phyloP scores from a whole-genome alignment of 2,329 filamentous ascomycete species.

The Aspergillus sp. region DNA sequence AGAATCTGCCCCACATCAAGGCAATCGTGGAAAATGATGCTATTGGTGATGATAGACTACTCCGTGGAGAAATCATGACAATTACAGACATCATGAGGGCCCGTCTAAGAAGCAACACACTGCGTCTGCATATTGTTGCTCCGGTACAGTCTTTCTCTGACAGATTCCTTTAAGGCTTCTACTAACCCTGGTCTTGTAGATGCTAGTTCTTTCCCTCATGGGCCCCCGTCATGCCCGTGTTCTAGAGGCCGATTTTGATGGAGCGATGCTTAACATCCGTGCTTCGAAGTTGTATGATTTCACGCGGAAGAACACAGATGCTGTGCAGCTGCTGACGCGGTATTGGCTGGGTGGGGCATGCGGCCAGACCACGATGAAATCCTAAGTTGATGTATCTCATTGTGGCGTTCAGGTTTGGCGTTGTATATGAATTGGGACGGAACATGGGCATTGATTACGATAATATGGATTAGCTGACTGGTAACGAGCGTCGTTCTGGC shows the following conservation, averaged over 20 bases:
- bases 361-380: conserved; percentile 5
- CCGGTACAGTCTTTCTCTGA: not conserved
- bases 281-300: conserved; percentile 12
- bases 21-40: conserved; percentile 8
- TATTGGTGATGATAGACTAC: not conserved
- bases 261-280: conserved; percentile 7
- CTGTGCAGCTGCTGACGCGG: conserved; percentile 5
- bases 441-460: not conserved
- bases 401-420: not conserved
- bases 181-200: not conserved
- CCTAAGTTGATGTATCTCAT: not conserved
- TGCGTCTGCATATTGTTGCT: conserved; percentile 12
- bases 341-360: conserved; percentile 14
- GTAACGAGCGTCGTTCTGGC: not conserved
- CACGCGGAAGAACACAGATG: not conserved
- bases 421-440: not conserved
- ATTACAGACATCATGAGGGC: conserved; percentile 11
- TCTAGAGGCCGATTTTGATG: conserved; percentile 12
- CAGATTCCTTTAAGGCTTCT: too few relatives aligned
- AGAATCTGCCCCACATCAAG: conserved; percentile 6
- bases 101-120: conserved; percentile 11
- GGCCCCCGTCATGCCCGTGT: conserved; percentile 11
- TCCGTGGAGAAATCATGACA: conserved; percentile 12
- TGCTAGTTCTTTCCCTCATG: conserved; percentile 13
- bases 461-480: not conserved